Conservation (phyloP, 768 basidiomycete species). For the Leccinum variicolor region DNA sequence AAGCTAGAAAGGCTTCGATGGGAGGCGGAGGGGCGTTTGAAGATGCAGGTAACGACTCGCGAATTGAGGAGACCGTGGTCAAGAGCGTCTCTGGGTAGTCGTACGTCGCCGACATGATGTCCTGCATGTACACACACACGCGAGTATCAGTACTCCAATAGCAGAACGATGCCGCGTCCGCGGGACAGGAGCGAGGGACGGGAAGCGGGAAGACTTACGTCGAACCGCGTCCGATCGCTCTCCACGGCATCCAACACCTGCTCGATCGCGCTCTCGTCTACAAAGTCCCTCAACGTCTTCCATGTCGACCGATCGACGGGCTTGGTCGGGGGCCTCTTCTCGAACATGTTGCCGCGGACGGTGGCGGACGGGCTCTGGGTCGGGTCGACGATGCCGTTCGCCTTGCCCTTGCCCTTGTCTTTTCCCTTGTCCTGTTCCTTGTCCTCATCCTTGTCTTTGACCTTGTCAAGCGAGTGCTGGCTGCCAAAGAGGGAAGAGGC, state of each 20-base stretch:
- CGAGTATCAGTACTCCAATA: neutral
- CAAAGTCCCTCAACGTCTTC: constrained; percentile 85
- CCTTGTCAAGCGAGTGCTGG: constrained; percentile 51
- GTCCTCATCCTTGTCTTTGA: neutral
- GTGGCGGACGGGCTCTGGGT: constrained; percentile 30
- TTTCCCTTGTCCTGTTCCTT: neutral
- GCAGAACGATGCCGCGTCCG: neutral
- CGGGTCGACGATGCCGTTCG: constrained; percentile 38
- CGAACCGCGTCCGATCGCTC: constrained; percentile 59
- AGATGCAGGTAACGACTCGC: constrained; percentile 44
- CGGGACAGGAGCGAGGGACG: neutral
- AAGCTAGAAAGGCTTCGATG: constrained; percentile 40
- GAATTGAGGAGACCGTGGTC: constrained; percentile 54
- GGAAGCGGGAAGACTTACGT: constrained; percentile 43
- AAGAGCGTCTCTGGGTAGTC: constrained; percentile 65
- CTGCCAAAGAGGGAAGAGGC: constrained; percentile 80
- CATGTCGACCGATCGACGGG: constrained; percentile 53
- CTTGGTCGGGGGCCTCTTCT: constrained; percentile 16
- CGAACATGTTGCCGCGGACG: constrained; percentile 22
- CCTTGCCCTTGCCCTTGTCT: constrained; percentile 9
- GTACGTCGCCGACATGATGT: constrained; percentile 57
- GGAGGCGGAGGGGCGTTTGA: constrained; percentile 29
- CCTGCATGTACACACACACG: constrained; percentile 35
- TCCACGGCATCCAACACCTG: constrained; percentile 73
- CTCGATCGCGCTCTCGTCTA: constrained; percentile 79